Conservation (phyloP, 805 yeast species). For the Candida nemodendra region DNA sequence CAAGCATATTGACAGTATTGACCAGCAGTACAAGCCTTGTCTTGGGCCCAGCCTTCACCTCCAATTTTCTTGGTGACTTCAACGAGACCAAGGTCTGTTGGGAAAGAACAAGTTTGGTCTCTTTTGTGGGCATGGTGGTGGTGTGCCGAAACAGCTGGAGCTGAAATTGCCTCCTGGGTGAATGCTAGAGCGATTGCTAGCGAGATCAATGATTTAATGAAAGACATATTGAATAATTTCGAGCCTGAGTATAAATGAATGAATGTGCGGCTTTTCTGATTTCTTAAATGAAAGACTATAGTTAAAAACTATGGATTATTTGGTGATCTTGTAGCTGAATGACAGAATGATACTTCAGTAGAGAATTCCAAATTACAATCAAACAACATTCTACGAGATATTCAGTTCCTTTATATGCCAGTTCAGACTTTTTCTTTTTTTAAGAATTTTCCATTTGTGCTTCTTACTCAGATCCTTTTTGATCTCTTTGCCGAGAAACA, state of each 20-base stretch:
- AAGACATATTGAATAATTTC: slow-evolving; percentile 15
- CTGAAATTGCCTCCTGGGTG: slow-evolving; percentile 10
- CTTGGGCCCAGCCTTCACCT: slow-evolving; percentile 88
- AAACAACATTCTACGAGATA: too few species aligned
- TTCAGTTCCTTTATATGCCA: too few species aligned
- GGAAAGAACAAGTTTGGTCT: slow-evolving; percentile 61
- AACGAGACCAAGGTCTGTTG: slow-evolving; percentile 65
- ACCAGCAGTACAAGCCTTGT: slow-evolving; percentile 72
- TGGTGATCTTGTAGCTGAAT: slow-evolving; percentile 1
- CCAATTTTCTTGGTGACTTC: slow-evolving; percentile 54
- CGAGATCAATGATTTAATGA: slow-evolving; percentile 8
- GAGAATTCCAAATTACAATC: too few species aligned
- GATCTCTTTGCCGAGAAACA: too few species aligned
- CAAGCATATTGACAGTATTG: slow-evolving; percentile 90
- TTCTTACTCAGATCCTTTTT: too few species aligned
- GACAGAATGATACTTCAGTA: slow-evolving; percentile 6
- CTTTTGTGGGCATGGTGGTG: slow-evolving; percentile 26
- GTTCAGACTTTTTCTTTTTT: not conserved
- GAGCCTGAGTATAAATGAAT: slow-evolving; percentile 6
- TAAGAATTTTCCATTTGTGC: not conserved
- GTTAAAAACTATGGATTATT: not conserved
- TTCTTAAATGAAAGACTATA: not conserved
- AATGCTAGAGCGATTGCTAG: slow-evolving; percentile 10
- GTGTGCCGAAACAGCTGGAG: slow-evolving; percentile 18
- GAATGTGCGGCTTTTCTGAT: slow-evolving; percentile 2